A percentile compares a stretch with the other conserved stretches of the same genome.
Evolutionary conservation across 169 alveolate species (phyloP).

Genomic region (Cyclospora cayetanensis): DNA sequence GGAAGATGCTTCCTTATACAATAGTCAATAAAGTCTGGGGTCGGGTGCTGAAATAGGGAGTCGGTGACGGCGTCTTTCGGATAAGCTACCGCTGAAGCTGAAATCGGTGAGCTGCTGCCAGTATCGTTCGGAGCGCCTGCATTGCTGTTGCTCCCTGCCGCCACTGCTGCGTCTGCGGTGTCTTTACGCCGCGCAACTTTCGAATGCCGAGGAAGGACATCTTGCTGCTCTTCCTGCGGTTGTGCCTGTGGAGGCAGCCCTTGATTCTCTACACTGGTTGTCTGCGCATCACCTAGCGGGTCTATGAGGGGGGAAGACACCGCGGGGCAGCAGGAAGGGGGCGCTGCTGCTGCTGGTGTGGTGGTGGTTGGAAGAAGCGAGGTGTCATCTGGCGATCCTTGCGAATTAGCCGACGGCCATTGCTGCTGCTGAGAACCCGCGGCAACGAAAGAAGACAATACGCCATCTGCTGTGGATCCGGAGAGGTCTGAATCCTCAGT

Average conservation of each 20-base stretch:
- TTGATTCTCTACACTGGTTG: too few relatives aligned
- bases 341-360: slow-evolving; percentile 22
- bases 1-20: slow-evolving; percentile 34
- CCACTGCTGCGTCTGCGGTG: background rate
- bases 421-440: slow-evolving; percentile 23
- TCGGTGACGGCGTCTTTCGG: background rate
- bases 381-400: too few relatives aligned
- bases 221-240: background rate
- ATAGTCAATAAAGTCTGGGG: slow-evolving; percentile 25
- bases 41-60: slow-evolving; percentile 41
- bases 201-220: too few relatives aligned
- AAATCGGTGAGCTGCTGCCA: background rate
- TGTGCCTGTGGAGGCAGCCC: background rate
- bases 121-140: background rate
- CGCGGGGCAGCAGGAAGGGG: background rate
- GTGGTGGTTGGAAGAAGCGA: too few relatives aligned
- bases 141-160: background rate
- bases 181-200: background rate
- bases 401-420: too few relatives aligned
- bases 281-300: too few relatives aligned
- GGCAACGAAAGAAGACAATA: slow-evolving; percentile 14
- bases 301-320: background rate
- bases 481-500: slow-evolving; percentile 28
- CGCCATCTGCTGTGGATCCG: background rate
- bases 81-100: background rate